phyloP scores from a whole-genome alignment of 495 filamentous ascomycete genomes.

The Penicillium silybi region DNA sequence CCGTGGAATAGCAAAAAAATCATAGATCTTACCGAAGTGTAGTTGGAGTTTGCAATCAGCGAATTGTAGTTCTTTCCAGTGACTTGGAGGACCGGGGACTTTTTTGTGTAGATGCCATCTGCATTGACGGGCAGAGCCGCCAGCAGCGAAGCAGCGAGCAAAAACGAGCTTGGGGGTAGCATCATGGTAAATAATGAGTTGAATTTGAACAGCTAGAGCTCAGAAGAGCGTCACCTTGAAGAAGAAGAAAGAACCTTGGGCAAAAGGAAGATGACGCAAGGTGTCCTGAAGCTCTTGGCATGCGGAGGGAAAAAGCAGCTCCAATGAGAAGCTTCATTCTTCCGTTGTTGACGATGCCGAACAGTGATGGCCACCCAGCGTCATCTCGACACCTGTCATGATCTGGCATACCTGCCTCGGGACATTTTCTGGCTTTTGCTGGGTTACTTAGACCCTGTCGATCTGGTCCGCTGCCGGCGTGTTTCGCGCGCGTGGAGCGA shows the following conservation, averaged over 20 bases:
- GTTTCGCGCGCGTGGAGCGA: constrained; percentile 53
- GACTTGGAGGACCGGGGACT: constrained; percentile 81
- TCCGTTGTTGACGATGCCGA: not conserved
- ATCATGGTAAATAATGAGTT: constrained; percentile 13
- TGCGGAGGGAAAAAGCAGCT: constrained; percentile 24
- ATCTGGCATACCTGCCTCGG: constrained; percentile 33
- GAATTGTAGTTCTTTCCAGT: constrained; percentile 79
- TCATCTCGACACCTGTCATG: constrained; percentile 3
- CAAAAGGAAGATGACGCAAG: constrained; percentile 30
- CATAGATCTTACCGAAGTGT: constrained; percentile 70
- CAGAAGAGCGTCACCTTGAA: not conserved
- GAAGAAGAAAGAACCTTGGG: constrained; percentile 4
- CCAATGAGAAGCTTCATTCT: constrained; percentile 14
- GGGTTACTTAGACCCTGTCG: constrained; percentile 41
- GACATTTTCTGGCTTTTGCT: constrained; percentile 45
- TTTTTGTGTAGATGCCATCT: constrained; percentile 76
- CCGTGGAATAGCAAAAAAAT: not conserved
- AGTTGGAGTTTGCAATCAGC: constrained; percentile 82
- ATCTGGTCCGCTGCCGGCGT: constrained; percentile 51
- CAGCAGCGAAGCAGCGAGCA: constrained; percentile 50
- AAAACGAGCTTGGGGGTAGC: constrained; percentile 19
- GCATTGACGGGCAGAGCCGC: constrained; percentile 61
- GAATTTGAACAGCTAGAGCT: not conserved
- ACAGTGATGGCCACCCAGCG: constrained; percentile 3
- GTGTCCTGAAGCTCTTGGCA: constrained; percentile 50